Evolutionary conservation across 768 basidiomycete genomes (phyloP).

Genomic region (Tricholoma hemisulphureum): DNA sequence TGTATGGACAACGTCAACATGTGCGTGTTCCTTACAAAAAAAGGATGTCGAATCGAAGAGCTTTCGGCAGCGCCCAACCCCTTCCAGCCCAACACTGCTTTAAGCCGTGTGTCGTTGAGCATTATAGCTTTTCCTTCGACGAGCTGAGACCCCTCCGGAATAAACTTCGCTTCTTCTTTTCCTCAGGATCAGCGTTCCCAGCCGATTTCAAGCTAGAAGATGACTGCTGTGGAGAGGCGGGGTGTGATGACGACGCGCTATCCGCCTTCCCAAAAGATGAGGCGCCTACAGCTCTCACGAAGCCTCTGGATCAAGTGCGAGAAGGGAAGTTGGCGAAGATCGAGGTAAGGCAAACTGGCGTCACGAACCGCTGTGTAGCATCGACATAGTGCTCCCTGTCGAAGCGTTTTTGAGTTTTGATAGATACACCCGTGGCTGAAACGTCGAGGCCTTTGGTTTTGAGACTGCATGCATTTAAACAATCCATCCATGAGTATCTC

Average conservation of each 20-base stretch:
- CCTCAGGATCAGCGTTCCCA: neutral
- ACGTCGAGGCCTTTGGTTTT: slow-evolving; percentile 57
- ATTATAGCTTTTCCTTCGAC: slow-evolving; percentile 1
- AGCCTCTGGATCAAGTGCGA: slow-evolving; percentile 38
- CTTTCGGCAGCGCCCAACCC: no score
- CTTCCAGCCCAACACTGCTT: no score
- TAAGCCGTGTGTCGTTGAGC: no score
- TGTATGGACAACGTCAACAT: no score
- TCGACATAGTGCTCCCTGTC: slow-evolving; percentile 67
- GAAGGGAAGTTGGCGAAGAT: neutral
- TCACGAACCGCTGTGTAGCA: slow-evolving; percentile 64
- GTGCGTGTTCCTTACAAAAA: no score
- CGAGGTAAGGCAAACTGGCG: slow-evolving; percentile 5
- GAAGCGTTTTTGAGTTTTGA: slow-evolving; percentile 61
- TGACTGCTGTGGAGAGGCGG: neutral
- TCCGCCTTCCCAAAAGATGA: slow-evolving; percentile 39
- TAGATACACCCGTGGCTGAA: slow-evolving; percentile 57
- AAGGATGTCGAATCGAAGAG: no score
- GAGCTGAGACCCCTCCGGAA: neutral
- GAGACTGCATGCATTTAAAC: slow-evolving; percentile 44
- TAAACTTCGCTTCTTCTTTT: neutral
- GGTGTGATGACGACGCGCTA: neutral
- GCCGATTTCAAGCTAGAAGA: neutral
- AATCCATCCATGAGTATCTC: neutral
- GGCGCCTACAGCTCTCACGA: slow-evolving; percentile 51